Conservation (phyloP, 805 yeast genomes). For the Yarrowia yakushimensis region DNA sequence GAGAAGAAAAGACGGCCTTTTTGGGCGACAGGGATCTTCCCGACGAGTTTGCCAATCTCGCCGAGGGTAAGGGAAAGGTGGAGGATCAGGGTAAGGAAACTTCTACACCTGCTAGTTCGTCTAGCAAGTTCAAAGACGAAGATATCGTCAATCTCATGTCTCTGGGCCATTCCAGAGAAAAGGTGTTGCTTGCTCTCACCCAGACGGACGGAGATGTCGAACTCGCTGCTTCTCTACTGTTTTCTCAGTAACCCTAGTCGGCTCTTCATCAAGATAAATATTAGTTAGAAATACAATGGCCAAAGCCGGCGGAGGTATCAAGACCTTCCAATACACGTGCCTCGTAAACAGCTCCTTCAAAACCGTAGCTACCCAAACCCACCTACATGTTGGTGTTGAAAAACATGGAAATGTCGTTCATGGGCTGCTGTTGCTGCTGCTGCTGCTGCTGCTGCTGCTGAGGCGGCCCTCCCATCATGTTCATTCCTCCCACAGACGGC, state of each 20-base stretch:
- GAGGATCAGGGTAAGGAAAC: constrained; percentile 9
- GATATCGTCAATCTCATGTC: constrained; percentile 49
- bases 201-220: constrained; percentile 76
- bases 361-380: no score
- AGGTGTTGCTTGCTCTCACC: constrained; percentile 62
- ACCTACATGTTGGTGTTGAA: constrained; percentile 20
- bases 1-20: constrained; percentile 69
- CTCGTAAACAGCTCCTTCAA: no score
- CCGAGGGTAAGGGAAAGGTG: constrained; percentile 28
- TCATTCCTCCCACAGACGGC: constrained; percentile 18
- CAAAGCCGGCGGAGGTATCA: background rate
- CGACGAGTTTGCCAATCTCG: constrained; percentile 31
- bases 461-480: constrained; percentile 14
- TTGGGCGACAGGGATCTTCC: constrained; percentile 71
- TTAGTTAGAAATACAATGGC: constrained; percentile 1
- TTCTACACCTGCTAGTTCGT: no score
- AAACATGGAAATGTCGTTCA: constrained; percentile 13
- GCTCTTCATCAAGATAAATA: background rate
- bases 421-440: constrained; percentile 21
- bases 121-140: constrained; percentile 39
- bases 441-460: constrained; percentile 13
- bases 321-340: no score
- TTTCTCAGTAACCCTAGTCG: constrained; percentile 38
- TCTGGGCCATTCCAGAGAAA: constrained; percentile 66
- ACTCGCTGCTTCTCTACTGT: constrained; percentile 76